phyloP scores from a whole-genome alignment of 345 rosid genomes.

The Pugionium dolabratum region DNA sequence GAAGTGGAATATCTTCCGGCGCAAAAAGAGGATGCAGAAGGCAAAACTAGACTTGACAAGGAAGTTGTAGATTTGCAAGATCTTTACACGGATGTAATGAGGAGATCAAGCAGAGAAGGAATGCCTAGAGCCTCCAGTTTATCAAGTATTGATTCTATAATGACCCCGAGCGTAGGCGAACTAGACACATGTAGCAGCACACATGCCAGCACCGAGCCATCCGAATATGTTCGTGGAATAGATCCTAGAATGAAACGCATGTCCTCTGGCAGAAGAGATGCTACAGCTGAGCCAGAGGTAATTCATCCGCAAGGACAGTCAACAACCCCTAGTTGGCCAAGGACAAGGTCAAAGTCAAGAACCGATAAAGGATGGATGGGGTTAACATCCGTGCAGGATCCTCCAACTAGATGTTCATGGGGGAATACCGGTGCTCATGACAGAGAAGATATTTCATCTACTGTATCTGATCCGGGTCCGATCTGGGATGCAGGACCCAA shows the following conservation, averaged over 20 bases:
- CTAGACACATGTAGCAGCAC: constrained; percentile 70
- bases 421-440: constrained; percentile 76
- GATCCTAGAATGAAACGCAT: constrained; percentile 88
- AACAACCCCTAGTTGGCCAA: constrained; percentile 89
- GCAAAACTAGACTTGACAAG: constrained; percentile 46
- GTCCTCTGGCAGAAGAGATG: constrained; percentile 76
- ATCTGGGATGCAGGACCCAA: constrained; percentile 98
- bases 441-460: constrained; percentile 92
- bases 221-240: constrained; percentile 90
- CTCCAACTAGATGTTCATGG: constrained; percentile 70
- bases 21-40: constrained; percentile 66
- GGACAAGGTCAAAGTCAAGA: constrained; percentile 94
- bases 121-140: constrained; percentile 96
- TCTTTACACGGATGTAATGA: constrained; percentile 79
- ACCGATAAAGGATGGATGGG: constrained; percentile 91
- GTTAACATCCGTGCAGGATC: constrained; percentile 65
- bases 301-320: constrained; percentile 84
- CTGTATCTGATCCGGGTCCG: constrained; percentile 97
- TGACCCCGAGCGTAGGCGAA: constrained; percentile 86
- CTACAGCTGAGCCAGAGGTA: constrained; percentile 78
- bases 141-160: constrained; percentile 93
- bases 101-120: constrained; percentile 76
- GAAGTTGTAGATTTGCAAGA: constrained; percentile 76
- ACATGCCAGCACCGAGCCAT: constrained; percentile 87
- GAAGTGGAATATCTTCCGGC: constrained; percentile 97